Base-by-base conservation (phyloP, 2,329 filamentous ascomycete species). In the Trichoderma hamatum region DNA sequence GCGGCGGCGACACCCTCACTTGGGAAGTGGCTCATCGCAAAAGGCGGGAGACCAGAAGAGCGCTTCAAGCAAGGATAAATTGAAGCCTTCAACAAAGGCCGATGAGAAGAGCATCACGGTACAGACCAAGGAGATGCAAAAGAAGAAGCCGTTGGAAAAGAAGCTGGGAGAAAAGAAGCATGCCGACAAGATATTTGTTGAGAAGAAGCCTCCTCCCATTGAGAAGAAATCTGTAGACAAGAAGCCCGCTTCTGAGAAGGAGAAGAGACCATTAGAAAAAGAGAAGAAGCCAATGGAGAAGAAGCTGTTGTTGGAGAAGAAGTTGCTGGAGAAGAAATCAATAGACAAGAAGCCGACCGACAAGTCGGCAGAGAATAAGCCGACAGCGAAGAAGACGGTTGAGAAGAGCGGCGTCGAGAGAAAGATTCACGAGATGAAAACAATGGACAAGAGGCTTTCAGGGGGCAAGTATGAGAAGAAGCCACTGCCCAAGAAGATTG, bases 1-100 rank as follows among this genome's bases (percentile, higher is more conserved):
- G 51, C 85, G 87, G 59, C 85, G 88, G 61, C 85, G 90, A 75
- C 89, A 92, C 76, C 84, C 88, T 11, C 92, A 92, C 70, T 84
- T 96, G 46, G 83, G 84, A 28, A 78, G 70, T 72, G 54, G 77
- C 76, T 59, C 28, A 72, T 62, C 66, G 11, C 75, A 74, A 51
- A 76, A 77, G 66, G 39, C 78, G 75, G 71, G 70, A 69, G 58
- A 72, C 13, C 55, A 62, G 72, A 70, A 77, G 76, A 62, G 72
- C 73, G 39, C 66, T 66, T 60, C 72, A 67, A 39, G 70, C 70
- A 70, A 72, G 72, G 69, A 76, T 72, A 76, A 75, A 68, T 67
- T 67, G 36, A 76, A 73, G 28, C 55, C 75, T 26, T 26, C 73
- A 7, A 56, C 72, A 43, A 76, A 76, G 51, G 59, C 71, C 21